Base-by-base conservation (phyloP, 2,329 filamentous ascomycete genomes). In the Hortaea werneckii region DNA sequence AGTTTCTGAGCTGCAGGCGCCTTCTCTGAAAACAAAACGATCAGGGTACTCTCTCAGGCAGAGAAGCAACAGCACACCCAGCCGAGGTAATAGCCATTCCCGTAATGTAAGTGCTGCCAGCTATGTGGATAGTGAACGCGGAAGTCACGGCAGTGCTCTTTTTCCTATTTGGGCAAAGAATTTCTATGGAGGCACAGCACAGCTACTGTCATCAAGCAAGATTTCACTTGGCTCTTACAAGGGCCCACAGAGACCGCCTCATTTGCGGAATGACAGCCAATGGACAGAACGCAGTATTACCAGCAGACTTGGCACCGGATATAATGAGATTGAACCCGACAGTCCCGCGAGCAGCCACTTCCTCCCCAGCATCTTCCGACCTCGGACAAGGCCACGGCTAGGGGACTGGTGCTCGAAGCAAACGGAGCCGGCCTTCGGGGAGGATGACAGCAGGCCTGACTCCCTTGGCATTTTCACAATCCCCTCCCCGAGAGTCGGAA, bases 161-260 rank as follows among this genome's bases (percentile, higher is more conserved):
- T 65, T 66, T 43, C 63, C 63, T 6, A 53, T 52, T 4, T 66
- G 63, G 63, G 63, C 62, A 8, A 65, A 56, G 44, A 53, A 57
- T 13, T 66, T 63, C 49, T 66, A 66, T 51, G 54, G 52, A 13
- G 57, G 59, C 4, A 55, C 52, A 27, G 50, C 51, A 12, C 46
- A 49, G 7, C 49, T 65, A 12, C 38, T 55, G 10, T 56, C 53
- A 20, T 29, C 54, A 3, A 62, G 58, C 47, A 58, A 60, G 40
- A 50, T 59, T 12, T 61, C 59, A 2, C 43, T 61, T 32, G 40
- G 45, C 26, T 55, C 53, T 41, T 49, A 53, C 9, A 49, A 13
- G n/a, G 29, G 9, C 37, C 45, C 41, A 41, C 46, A 11, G 29
- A 5, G n/a, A 46, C 34, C 40, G 41, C 20, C 37, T 37, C 58